phyloP scores from a whole-genome alignment of 805 yeast genomes.

The Dipodascopsis uninucleata region DNA sequence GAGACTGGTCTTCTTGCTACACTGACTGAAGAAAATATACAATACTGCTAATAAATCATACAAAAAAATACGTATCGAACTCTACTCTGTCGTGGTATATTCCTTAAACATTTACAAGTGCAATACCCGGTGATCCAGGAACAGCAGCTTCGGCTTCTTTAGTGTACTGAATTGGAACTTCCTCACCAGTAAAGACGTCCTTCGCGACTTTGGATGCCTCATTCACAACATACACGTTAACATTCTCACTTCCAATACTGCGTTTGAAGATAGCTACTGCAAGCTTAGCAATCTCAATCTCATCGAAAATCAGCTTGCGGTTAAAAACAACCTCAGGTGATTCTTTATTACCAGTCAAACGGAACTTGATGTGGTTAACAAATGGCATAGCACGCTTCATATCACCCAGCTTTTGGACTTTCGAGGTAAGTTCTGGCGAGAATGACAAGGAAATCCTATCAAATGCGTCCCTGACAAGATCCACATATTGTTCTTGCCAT shows the following conservation, averaged over 20 bases:
- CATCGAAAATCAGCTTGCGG: conserved; percentile 82
- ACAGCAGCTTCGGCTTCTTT: conserved; percentile 78
- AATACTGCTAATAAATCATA: neutral
- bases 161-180: conserved; percentile 53
- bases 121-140: conserved; percentile 91
- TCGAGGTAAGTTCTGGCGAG: conserved; percentile 39
- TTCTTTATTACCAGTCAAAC: conserved; percentile 57
- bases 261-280: conserved; percentile 23
- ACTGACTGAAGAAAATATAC: too few relatives aligned
- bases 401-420: conserved; percentile 50
- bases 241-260: conserved; percentile 14
- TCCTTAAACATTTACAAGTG: conserved; percentile 59
- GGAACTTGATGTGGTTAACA: conserved; percentile 77
- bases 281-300: conserved; percentile 52
- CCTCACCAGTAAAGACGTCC: conserved; percentile 66
- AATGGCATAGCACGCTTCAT: conserved; percentile 99
- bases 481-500: conserved; percentile 80
- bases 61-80: neutral
- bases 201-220: conserved; percentile 61
- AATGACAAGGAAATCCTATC: conserved; percentile 36
- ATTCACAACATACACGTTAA: conserved; percentile 52
- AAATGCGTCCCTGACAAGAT: conserved; percentile 73
- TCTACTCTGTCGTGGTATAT: neutral
- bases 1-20: too few relatives aligned
- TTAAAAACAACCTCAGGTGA: conserved; percentile 77